Evolutionary conservation across 495 filamentous ascomycete species (phyloP).

Genomic region (Amphirosellinia nigrospora): DNA sequence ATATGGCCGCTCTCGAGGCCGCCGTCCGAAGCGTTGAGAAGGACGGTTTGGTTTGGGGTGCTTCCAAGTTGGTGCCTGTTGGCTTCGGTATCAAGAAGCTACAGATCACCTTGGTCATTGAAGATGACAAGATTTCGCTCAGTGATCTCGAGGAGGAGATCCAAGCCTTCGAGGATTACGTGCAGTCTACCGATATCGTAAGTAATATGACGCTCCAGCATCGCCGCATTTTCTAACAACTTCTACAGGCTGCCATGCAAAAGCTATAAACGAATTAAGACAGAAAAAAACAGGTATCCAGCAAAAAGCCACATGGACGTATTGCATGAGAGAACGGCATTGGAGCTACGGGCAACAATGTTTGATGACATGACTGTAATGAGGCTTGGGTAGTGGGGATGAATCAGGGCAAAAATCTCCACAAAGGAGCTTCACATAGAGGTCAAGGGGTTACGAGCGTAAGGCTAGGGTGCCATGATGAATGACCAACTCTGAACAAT

Average conservation of each 20-base stretch:
- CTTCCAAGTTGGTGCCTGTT: constrained; percentile 84
- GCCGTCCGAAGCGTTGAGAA: constrained; percentile 85
- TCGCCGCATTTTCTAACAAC: constrained; percentile 14
- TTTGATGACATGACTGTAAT: constrained; percentile 36
- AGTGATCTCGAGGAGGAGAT: constrained; percentile 89
- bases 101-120: constrained; percentile 96
- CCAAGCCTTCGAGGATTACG: constrained; percentile 85
- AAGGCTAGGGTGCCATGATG: constrained; percentile 30
- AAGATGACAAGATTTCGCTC: constrained; percentile 93
- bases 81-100: constrained; percentile 99
- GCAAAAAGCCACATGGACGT: constrained; percentile 17
- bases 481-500: constrained; percentile 23
- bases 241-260: constrained; percentile 75
- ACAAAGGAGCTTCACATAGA: constrained; percentile 32
- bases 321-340: constrained; percentile 39
- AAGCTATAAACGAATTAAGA: constrained; percentile 83
- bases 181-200: constrained; percentile 93
- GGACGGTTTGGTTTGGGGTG: constrained; percentile 97
- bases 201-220: constrained; percentile 37
- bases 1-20: constrained; percentile 80
- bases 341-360: constrained; percentile 27
- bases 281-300: not conserved
- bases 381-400: constrained; percentile 35
- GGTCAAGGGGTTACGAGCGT: constrained; percentile 27
- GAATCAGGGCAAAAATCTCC: constrained; percentile 30